Base-by-base conservation (phyloP, 2,329 filamentous ascomycete genomes). In the Phialemonium atrogriseum region DNA sequence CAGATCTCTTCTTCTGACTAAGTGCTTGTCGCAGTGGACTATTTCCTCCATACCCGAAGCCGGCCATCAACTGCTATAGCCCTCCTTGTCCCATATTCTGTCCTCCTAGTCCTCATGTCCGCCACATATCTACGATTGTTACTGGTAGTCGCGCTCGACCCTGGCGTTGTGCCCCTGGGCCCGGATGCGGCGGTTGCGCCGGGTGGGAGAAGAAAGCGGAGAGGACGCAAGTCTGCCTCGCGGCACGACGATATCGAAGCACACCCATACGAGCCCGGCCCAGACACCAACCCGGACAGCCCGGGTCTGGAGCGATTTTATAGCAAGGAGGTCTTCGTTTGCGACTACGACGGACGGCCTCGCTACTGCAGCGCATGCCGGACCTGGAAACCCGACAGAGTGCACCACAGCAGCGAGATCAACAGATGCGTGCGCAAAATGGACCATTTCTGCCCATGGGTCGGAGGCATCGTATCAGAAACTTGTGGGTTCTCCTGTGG, bases 371-470 rank as follows among this genome's bases (percentile, higher is more conserved):
- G 78, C 4, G 72, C 75, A 32, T 98, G 89, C 53, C 73, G 73
- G 34, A 84, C 81, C 42, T 94, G 84, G 76, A 96, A 95, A 55
- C 78, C 83, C 1, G 89, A 95, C 49, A 73, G 89, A 4, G 73
- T 82, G 3, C 87, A 94, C 52, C 89, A 96, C 56, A 93, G 83
- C 49, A 79, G 79, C 32, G 84, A 94, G 50, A 64, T 91, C 10
- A 76, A 76, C 30, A 71, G 86, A 25, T 96, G 89, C 49, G 82
- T 94, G 14, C 64, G 72, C 24, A 91, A 91, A 48, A 91, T 95
- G 82, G 89, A 96, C 41, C 89, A 96, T 51, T 91, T 88, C 48
- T 98, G 91, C 49, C 91, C 89, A 0, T 96, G 82, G 83, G 88
- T 94, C n/a, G 89, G 89, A 4, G 91, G 89, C 14, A 84, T 94